Evolutionary conservation across 2,329 filamentous ascomycete species (phyloP), one percentile per base, ranked within the genome.

Genomic region (Eutypella sp.): DNA sequence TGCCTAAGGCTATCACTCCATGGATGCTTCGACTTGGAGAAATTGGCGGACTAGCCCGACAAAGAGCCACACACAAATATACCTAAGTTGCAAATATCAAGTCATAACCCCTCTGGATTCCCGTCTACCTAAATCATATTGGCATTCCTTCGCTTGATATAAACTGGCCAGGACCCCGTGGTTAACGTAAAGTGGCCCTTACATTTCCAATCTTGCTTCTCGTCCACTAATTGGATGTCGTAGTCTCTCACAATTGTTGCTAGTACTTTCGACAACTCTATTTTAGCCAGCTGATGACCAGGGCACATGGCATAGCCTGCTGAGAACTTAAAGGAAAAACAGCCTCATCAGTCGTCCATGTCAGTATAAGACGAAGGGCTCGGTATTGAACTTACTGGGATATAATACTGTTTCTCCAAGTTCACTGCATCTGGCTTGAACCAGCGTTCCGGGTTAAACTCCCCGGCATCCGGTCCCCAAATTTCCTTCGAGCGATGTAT

Each of bases 401-500:
- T 48, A 33, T 44, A 51, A 16, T 41, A 54, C 38, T 53, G 55
- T 22, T 58, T 57, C 16, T 60, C 40, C 20, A 42, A 16, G 11
- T 40, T 41, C 16, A 47, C 50, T 19, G 46, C 43, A 18, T 49
- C 42, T 2, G 36, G 38, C 8, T 23, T 33, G 13, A 62, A 42
- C 56, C 57, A 61, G 23, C 56, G 47, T 6, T 58, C 50, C 4
- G 55, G 57, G 15, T 45, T 52, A 29, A 52, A 60, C 40, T 51
- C 49, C 4, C 49, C 18, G 13, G 55, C 53, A 42, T 59, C 53
- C 3, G 45, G 25, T 3, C 56, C 53, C 50, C 55, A 59, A 11
- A 55, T 47, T 42, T 51, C 50, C 16, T 45, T 57, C 6, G 57
- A 60, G 18, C 49, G 45, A 20, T 66, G 59, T 2, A 65, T 57